Conservation (phyloP, 345 rosid species). For the Hibiscus syriacus region DNA sequence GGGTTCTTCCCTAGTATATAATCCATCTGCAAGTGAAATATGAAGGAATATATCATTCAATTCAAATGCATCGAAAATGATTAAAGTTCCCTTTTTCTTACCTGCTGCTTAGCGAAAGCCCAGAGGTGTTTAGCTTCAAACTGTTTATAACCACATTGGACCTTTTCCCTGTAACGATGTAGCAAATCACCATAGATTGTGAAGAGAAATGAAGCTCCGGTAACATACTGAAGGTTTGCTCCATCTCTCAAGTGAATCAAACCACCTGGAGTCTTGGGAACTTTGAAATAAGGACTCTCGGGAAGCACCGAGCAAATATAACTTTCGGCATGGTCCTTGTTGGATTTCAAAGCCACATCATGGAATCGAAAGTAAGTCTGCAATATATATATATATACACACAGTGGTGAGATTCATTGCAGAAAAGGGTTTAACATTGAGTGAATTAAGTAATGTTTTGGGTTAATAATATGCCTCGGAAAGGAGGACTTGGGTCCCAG, state of each 20-base stretch:
- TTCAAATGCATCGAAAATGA: too few relatives aligned
- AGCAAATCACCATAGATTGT: neutral
- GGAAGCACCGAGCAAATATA: conserved; percentile 72
- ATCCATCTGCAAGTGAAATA: conserved; percentile 34
- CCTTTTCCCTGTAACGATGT: neutral
- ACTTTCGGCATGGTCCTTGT: conserved; percentile 66
- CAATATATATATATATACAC: conserved; percentile 5
- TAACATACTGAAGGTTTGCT: conserved; percentile 37
- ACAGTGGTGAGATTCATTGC: neutral
- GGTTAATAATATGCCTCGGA: conserved; percentile 32
- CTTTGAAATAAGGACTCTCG: conserved; percentile 60
- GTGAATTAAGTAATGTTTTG: neutral
- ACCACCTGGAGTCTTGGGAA: conserved; percentile 65
- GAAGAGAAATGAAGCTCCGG: neutral
- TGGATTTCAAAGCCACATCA: conserved; percentile 23
- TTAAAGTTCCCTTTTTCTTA: too few relatives aligned
- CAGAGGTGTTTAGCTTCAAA: neutral
- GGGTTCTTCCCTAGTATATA: conserved; percentile 81
- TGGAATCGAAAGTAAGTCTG: conserved; percentile 48
- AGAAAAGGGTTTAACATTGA: neutral
- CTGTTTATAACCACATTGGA: neutral
- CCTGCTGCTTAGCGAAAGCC: neutral
- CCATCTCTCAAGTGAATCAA: conserved; percentile 41
- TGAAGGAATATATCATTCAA: too few relatives aligned
- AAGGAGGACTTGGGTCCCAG: conserved; percentile 73